Evolutionary conservation across 441 rosid genomes (phyloP).

Genomic region (Adansonia gregorii): DNA sequence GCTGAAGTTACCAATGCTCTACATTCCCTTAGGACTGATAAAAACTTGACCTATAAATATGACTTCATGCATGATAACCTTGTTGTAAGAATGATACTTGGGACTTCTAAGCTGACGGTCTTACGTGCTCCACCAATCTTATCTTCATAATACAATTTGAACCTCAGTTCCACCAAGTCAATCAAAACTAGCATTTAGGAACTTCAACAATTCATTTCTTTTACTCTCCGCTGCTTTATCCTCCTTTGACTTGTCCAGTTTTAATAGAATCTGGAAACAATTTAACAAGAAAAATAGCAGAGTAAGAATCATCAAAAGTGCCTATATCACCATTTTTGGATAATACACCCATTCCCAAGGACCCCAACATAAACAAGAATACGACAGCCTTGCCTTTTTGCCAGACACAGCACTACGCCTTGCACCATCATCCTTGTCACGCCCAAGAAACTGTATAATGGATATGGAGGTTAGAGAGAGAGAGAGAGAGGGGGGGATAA

Average conservation of each 20-base stretch:
- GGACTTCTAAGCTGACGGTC: not conserved
- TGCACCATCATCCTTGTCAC: conserved; percentile 70
- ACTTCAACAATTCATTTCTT: conserved; percentile 88
- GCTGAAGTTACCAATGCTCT: conserved; percentile 10
- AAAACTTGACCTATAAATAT: conserved; percentile 13
- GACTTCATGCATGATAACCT: not conserved
- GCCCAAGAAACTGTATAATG: conserved; percentile 66
- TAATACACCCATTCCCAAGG: not conserved
- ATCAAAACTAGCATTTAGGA: conserved; percentile 94
- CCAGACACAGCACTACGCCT: conserved; percentile 98
- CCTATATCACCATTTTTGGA: not conserved
- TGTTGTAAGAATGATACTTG: not conserved
- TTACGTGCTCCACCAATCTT: not conserved
- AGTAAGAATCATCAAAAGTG: not conserved
- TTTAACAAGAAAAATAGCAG: not conserved
- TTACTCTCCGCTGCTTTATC: conserved; percentile 89
- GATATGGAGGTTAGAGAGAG: not conserved
- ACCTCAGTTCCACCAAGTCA: conserved; percentile 38
- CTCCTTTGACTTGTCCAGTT: conserved; percentile 92
- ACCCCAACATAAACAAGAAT: not conserved
- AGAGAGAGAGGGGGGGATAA: not conserved
- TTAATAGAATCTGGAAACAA: conserved; percentile 69
- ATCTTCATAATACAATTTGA: conserved; percentile 2
- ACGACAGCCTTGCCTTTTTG: conserved; percentile 62
- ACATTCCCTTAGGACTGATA: not conserved